Percentiles rank a stretch among this genome's conserved stretches.
Evolutionary conservation across 2,329 filamentous ascomycete species (phyloP).

Genomic region (Tolypocladium guangdongense): DNA sequence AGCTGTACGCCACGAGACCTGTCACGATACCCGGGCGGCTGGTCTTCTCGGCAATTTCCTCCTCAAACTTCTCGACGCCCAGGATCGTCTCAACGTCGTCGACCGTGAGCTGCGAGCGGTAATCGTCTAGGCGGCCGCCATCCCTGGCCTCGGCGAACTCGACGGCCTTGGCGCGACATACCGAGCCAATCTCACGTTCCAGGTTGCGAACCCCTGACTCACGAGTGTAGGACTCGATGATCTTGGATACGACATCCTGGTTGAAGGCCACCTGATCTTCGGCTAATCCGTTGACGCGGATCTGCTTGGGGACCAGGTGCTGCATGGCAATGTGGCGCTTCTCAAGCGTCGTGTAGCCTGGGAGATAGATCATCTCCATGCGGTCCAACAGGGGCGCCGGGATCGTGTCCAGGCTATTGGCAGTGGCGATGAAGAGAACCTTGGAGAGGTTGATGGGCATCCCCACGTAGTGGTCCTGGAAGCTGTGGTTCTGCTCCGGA

Average conservation of each 20-base stretch:
- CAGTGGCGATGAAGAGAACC: conserved; percentile 94
- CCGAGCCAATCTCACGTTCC: conserved; percentile 87
- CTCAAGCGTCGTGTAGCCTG: conserved; percentile 93
- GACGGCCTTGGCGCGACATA: conserved; percentile 91
- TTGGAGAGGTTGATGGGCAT: conserved; percentile 94
- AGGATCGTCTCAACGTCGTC: conserved; percentile 84
- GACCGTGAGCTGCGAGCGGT: conserved; percentile 62
- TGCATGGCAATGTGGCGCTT: conserved; percentile 89
- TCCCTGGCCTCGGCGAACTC: conserved; percentile 89
- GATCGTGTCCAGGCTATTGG: conserved; percentile 90
- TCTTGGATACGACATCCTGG: conserved; percentile 81
- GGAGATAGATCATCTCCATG: conserved; percentile 91
- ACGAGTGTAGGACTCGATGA: conserved; percentile 92
- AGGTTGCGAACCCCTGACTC: conserved; percentile 94
- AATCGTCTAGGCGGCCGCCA: conserved; percentile 52
- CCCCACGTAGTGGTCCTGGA: conserved; percentile 92
- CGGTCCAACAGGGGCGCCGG: conserved; percentile 87
- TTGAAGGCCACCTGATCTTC: conserved; percentile 65
- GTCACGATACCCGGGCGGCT: conserved; percentile 86
- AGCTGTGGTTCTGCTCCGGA: conserved; percentile 91
- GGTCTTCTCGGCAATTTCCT: conserved; percentile 85
- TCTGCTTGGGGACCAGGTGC: conserved; percentile 94
- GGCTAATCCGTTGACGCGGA: conserved; percentile 76
- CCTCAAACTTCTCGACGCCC: conserved; percentile 86
- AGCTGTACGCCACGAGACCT: conserved; percentile 87